Conservation (phyloP, 768 basidiomycete species). For the Phaeotremella skinneri region DNA sequence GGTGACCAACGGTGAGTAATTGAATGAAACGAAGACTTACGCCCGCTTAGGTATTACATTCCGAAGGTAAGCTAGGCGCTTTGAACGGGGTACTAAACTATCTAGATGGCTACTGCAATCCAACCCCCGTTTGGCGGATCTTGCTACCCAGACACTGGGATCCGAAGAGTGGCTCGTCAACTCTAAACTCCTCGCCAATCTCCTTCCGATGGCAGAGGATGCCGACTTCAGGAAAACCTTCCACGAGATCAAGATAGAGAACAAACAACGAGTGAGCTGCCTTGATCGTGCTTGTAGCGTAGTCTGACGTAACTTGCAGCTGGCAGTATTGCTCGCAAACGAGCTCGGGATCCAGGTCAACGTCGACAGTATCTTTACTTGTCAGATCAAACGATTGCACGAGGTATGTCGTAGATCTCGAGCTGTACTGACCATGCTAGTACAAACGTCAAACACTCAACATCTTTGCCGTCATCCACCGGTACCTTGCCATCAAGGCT, state of each 20-base stretch:
- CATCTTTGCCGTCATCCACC: slow-evolving; percentile 65
- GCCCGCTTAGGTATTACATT: slow-evolving; percentile 65
- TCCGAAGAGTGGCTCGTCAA: slow-evolving; percentile 77
- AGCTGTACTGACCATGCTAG: slow-evolving; percentile 9
- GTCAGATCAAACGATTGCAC: slow-evolving; percentile 70
- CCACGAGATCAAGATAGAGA: slow-evolving; percentile 79
- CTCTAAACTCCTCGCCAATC: slow-evolving; percentile 69
- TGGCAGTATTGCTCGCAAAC: slow-evolving; percentile 41
- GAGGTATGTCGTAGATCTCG: slow-evolving; percentile 64
- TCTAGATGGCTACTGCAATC: slow-evolving; percentile 57
- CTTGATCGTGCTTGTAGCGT: slow-evolving; percentile 61
- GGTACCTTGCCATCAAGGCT: slow-evolving; percentile 75
- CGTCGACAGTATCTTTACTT: slow-evolving; percentile 48
- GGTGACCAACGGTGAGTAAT: slow-evolving; percentile 91
- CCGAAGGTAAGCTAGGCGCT: slow-evolving; percentile 82
- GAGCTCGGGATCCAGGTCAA: slow-evolving; percentile 48
- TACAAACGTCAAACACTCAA: slow-evolving; percentile 87
- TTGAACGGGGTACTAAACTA: slow-evolving; percentile 52
- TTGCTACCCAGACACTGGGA: slow-evolving; percentile 79
- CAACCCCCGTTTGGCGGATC: slow-evolving; percentile 79
- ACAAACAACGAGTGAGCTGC: slow-evolving; percentile 83
- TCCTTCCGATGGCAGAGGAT: slow-evolving; percentile 71
- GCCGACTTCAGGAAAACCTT: slow-evolving; percentile 73
- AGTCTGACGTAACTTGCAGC: slow-evolving; percentile 10
- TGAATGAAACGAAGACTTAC: no score